A percentile compares a stretch with the other conserved stretches of the same genome.
These are phyloP conservation scores for Mycosphaerella sp. DNA, from an alignment of 2,329 filamentous ascomycete genomes.

Conservation along the genomic window DNA sequence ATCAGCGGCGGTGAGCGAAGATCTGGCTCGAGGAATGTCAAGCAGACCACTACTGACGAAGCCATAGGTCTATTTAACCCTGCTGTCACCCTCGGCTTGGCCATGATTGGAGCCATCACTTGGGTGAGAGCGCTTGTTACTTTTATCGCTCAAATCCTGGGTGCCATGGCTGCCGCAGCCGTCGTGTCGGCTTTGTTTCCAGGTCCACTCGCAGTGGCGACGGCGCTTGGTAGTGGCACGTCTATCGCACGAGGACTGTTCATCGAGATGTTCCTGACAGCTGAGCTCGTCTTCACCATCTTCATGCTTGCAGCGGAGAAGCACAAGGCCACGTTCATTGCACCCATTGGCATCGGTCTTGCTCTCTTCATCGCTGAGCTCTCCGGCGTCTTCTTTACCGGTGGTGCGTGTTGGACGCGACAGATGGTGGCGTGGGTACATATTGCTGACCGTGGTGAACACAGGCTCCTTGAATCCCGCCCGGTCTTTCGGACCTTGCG, in stretches of 20 bases:
- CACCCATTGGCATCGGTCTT: conserved; percentile 37
- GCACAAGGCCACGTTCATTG: conserved; percentile 40
- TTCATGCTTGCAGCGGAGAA: conserved; percentile 42
- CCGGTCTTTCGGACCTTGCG: conserved; percentile 45
- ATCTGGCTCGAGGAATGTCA: not conserved
- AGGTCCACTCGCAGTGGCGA: conserved; percentile 42
- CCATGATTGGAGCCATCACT: conserved; percentile 43
- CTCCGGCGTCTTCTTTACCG: conserved; percentile 43
- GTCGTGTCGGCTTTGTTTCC: conserved; percentile 43
- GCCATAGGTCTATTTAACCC: conserved; percentile 34
- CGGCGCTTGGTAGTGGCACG: conserved; percentile 39
- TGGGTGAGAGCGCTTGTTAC: conserved; percentile 42
- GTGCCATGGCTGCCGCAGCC: conserved; percentile 42
- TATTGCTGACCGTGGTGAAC: not conserved
- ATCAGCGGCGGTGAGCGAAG: conserved; percentile 35
- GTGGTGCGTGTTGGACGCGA: conserved; percentile 25
- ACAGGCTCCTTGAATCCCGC: conserved; percentile 44
- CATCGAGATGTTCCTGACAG: conserved; percentile 48
- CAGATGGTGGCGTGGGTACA: too few relatives aligned
- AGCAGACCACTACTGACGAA: conserved; percentile 5
- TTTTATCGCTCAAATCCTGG: conserved; percentile 43
- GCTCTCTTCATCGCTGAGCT: conserved; percentile 44
- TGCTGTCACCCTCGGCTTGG: conserved; percentile 45
- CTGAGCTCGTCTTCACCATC: conserved; percentile 46
- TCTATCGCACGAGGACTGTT: conserved; percentile 43